A percentile compares a stretch with the other conserved stretches of the same genome.
Evolutionary conservation across 768 basidiomycete genomes (phyloP).

Genomic region (Amanita phalloides): DNA sequence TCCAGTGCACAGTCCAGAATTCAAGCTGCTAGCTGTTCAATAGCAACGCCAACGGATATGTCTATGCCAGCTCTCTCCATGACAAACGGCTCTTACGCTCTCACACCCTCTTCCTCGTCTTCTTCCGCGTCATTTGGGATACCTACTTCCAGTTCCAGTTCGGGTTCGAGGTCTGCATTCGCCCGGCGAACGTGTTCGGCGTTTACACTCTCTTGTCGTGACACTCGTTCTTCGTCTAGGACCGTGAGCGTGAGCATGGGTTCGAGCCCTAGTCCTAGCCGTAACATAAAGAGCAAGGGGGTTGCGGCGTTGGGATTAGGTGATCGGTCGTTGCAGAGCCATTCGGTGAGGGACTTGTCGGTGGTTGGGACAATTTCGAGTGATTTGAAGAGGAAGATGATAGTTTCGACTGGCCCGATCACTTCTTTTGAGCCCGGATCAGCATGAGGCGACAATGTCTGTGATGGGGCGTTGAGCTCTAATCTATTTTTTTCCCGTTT

Average conservation of each 20-base stretch:
- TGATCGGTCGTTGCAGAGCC: background rate
- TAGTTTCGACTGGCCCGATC: background rate
- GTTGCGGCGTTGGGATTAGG: background rate
- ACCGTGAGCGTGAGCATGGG: background rate
- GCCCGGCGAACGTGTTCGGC: conserved; percentile 3
- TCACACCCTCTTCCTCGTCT: background rate
- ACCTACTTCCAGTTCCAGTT: background rate
- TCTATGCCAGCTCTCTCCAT: background rate
- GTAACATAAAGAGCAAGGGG: background rate
- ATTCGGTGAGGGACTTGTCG: conserved; percentile 2
- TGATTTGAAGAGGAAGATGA: conserved; percentile 2
- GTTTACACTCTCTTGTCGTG: background rate
- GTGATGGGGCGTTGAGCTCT: background rate
- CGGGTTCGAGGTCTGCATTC: background rate
- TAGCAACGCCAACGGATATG: background rate
- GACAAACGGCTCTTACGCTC: background rate
- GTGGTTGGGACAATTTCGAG: background rate
- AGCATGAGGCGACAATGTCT: background rate
- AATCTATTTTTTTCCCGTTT: background rate
- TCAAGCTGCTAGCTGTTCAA: background rate
- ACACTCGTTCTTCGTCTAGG: background rate
- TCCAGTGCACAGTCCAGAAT: too few species aligned
- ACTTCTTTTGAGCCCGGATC: background rate
- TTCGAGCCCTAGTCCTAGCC: background rate
- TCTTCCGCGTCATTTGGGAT: background rate